Evolutionary conservation across 2,329 filamentous ascomycete species (phyloP), one percentile per base, ranked within the genome.

Genomic region (Calonectria fujianensis): DNA sequence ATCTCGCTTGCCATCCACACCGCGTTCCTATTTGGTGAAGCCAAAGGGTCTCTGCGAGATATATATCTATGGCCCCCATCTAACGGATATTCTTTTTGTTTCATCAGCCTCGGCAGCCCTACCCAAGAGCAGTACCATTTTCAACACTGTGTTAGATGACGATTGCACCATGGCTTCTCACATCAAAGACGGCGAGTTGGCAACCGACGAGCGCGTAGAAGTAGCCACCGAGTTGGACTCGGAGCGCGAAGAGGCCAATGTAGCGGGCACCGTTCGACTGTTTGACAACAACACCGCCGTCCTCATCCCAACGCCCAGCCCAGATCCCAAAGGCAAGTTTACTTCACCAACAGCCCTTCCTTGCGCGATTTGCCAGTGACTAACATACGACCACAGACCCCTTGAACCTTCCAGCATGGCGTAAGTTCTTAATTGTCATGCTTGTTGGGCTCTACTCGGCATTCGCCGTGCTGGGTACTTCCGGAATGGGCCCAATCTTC

Each of bases 371-470:
- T 11, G 32, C 32, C 10, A 24, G 7, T 27, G 45, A n/a, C 70
- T 71, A 9, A 67, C 66, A 52, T 29, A 13, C 57, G 10, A 11
- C 51, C 13, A 29, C 50, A 82, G 79, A 82, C 67, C 80, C 80
- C 29, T 72, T 81, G 6, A 82, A 80, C 20, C 79, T 80, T n/a
- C 78, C 80, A 24, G 32, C 52, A 72, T 82, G 79, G 80, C 76
- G 71, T 31, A 82, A 81, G 39, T 73, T 73, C n/a, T 35, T 78
- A 57, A 74, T 80, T 20, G 45, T 80, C 24, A 27, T 77, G 51
- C 76, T 80, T 27, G 74, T 81, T 20, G 74, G 74, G 4, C 27
- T 78, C 11, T 77, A 80, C 37, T 74, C 75, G n/a, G 63, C 77
- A 48, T 74, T 72, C 39, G 73, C 78, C 18, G 75, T 81, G 11